Evolutionary conservation across 1,284 basidiomycete genomes (phyloP), one percentile per base, ranked within the genome.

Genomic region (Marasmius tenuissimus): DNA sequence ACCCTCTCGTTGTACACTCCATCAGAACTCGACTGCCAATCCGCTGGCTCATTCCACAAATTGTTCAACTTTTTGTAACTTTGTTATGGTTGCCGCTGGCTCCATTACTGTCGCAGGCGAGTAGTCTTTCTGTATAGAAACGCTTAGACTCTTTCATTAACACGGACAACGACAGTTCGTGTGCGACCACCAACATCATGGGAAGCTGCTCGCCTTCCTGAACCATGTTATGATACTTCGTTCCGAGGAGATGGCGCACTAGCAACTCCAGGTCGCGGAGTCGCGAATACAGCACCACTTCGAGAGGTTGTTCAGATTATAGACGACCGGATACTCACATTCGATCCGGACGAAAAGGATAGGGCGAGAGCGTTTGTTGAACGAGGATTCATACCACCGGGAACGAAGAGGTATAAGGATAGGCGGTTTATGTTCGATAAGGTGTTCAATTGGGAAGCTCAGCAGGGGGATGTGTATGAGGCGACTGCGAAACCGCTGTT

Each of bases 391-490:
- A 68, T 91, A 67, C 89, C 92, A 48, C 92, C 91, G 0, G 93
- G 93, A 48, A 92, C 91, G 47, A 93, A 92, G 72, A 83, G 93
- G 63, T 96, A 96, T 81, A 96, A 96, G 75, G 93, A 97, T 76
- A 88, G 90, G 71, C 87, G 96, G 61, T 98, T 97, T 76, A 94
- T 96, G 81, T 98, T 98, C 73, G 96, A 98, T 75, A 85, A 83
- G 58, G 94, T 98, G 33, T 96, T 97, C 71, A 83, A 88, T 66
- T 86, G 89, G 71, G 85, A 91, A 45, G 85, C 92, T 33, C 81
- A 79, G 18, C 96, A 98, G 75, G 84, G 87, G 65, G 91, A 94
- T 62, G 92, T 98, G 10, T 98, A 94, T 71, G 87, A 89, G 67
- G 80, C 86, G 58, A 97, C 95, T 4, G 85, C 94, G 11, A 89